These are phyloP conservation scores for Daldinia loculata DNA, from an alignment of 495 filamentous ascomycete species.

Conservation along the genomic window DNA sequence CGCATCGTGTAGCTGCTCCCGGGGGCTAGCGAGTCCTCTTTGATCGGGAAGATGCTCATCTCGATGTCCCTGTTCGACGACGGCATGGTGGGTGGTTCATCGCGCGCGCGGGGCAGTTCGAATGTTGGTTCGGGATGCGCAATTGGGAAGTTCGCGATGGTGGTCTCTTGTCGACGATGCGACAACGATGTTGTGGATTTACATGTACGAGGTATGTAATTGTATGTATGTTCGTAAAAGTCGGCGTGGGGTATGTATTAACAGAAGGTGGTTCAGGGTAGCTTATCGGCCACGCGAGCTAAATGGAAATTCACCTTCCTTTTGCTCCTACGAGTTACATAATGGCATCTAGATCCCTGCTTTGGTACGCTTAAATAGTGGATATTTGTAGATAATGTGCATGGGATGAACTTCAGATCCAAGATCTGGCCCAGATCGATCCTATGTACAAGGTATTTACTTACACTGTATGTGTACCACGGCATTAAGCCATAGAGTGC, in stretches of 20 bases:
- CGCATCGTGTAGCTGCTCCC: conserved; percentile 54
- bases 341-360: background rate
- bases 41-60: conserved; percentile 49
- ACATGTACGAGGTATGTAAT: too few species aligned
- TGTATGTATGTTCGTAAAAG: background rate
- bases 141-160: too few species aligned
- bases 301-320: conserved; percentile 1
- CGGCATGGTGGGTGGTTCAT: conserved; percentile 37
- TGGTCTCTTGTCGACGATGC: background rate
- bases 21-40: conserved; percentile 50
- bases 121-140: background rate
- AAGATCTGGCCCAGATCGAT: background rate
- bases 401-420: background rate
- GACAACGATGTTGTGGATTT: too few species aligned
- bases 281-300: conserved; percentile 24
- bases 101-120: conserved; percentile 11
- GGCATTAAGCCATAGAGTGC: background rate
- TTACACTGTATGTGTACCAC: background rate
- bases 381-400: conserved; percentile 25
- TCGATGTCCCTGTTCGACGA: conserved; percentile 49
- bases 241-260: background rate
- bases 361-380: conserved; percentile 4
- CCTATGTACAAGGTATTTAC: background rate
- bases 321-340: conserved; percentile 2
- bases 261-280: background rate